These are phyloP conservation scores for Cladosporium velox DNA, from an alignment of 2,329 filamentous ascomycete genomes.

Conservation along the genomic window DNA sequence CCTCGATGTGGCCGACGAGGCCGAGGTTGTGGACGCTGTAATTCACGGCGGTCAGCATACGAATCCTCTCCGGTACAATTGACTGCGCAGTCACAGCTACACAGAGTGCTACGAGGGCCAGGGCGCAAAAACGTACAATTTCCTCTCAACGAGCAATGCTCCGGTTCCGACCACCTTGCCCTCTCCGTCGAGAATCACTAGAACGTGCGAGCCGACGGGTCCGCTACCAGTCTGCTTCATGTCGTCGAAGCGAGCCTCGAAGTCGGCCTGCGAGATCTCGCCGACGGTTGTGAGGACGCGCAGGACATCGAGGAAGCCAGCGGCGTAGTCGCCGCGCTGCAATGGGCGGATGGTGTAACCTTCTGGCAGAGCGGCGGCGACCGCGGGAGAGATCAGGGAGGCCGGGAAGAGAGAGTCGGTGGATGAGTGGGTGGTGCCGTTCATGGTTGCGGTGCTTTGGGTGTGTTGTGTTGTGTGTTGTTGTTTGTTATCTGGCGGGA, in stretches of 20 bases:
- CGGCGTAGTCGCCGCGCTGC: slow-evolving; percentile 72
- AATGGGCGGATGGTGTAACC: slow-evolving; percentile 83
- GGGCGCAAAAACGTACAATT: slow-evolving; percentile 66
- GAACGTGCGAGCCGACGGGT: slow-evolving; percentile 74
- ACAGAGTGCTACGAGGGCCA: not conserved
- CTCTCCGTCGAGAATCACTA: slow-evolving; percentile 78
- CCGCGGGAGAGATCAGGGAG: slow-evolving; percentile 74
- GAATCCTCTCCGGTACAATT: not conserved
- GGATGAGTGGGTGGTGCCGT: slow-evolving; percentile 15
- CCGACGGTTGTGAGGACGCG: slow-evolving; percentile 91
- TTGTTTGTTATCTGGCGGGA: slow-evolving; percentile 2
- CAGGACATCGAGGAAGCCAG: slow-evolving; percentile 87
- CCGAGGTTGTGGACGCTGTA: slow-evolving; percentile 73
- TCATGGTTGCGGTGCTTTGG: slow-evolving; percentile 14
- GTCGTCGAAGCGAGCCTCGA: slow-evolving; percentile 79
- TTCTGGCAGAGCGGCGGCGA: slow-evolving; percentile 71
- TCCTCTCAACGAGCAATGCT: slow-evolving; percentile 86
- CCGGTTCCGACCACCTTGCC: slow-evolving; percentile 83
- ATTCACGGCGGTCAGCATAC: not conserved
- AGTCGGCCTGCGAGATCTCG: slow-evolving; percentile 74
- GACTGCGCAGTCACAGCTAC: not conserved
- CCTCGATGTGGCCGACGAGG: slow-evolving; percentile 91
- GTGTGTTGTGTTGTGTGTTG: not conserved
- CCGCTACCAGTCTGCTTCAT: slow-evolving; percentile 58
- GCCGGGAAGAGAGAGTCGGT: slow-evolving; percentile 65